Evolutionary conservation across 768 basidiomycete species (phyloP).

Genomic region (Lentinula sp.): DNA sequence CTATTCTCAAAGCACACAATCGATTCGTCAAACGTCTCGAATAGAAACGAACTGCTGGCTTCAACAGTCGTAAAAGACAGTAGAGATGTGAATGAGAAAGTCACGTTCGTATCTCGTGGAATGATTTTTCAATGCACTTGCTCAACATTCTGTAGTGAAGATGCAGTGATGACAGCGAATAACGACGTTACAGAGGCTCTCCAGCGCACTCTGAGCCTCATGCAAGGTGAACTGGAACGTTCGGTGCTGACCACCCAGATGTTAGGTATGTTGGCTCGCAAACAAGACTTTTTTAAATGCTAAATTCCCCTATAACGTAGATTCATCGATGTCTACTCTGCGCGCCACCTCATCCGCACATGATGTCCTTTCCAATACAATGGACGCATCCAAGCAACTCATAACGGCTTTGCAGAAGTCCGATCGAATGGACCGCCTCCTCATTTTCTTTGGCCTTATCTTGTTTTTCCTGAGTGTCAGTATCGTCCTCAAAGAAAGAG

Average conservation of each 20-base stretch:
- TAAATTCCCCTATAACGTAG: slow-evolving; percentile 26
- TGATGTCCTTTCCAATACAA: slow-evolving; percentile 62
- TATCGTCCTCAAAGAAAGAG: slow-evolving; percentile 83
- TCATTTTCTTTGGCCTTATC: slow-evolving; percentile 72
- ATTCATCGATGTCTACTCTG: slow-evolving; percentile 74
- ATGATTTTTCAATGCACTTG: neutral
- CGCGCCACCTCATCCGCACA: slow-evolving; percentile 71
- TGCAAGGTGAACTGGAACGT: slow-evolving; percentile 90
- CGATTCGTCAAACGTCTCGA: slow-evolving; percentile 51
- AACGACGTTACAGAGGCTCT: slow-evolving; percentile 85
- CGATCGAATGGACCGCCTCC: slow-evolving; percentile 86
- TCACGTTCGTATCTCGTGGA: slow-evolving; percentile 37
- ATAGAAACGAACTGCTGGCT: slow-evolving; percentile 63
- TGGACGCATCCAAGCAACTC: slow-evolving; percentile 77
- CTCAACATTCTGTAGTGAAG: slow-evolving; percentile 45
- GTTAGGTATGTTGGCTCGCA: slow-evolving; percentile 47
- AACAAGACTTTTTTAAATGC: neutral
- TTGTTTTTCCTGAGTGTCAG: slow-evolving; percentile 84
- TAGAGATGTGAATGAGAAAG: slow-evolving; percentile 44
- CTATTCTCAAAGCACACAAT: slow-evolving; percentile 71
- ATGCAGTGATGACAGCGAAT: slow-evolving; percentile 83
- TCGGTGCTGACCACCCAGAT: slow-evolving; percentile 84
- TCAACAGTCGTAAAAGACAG: slow-evolving; percentile 42
- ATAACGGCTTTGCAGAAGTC: slow-evolving; percentile 85
- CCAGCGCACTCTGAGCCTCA: slow-evolving; percentile 73